Percentiles rank a stretch among this genome's conserved stretches.
Evolutionary conservation across 2,329 filamentous ascomycete species (phyloP).

Genomic region (Immersiporthe knoxdaviesiana): DNA sequence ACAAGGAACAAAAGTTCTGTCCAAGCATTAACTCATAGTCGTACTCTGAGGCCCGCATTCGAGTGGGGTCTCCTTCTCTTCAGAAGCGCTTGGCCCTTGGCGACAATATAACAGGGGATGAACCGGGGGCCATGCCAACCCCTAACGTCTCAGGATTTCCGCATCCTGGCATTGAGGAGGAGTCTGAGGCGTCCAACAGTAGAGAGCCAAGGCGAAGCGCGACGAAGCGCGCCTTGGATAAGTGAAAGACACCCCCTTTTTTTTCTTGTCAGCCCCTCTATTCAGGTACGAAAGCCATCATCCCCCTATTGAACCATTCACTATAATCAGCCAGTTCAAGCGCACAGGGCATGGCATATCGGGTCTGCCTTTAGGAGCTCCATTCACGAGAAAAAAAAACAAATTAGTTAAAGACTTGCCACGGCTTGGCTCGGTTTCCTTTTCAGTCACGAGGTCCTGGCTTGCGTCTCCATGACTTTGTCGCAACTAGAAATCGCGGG

Average conservation of each 20-base stretch:
- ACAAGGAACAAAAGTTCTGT: constrained; percentile 9
- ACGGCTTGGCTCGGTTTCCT: neutral
- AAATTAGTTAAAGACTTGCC: neutral
- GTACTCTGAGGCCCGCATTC: neutral
- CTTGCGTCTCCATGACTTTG: neutral
- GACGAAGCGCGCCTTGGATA: neutral
- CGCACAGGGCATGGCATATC: neutral
- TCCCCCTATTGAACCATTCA: neutral
- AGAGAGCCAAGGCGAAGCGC: neutral
- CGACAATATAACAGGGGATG: constrained; percentile 26
- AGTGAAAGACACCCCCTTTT: neutral
- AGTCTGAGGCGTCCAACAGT: neutral
- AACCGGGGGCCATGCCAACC: constrained; percentile 20
- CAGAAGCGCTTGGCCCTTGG: constrained; percentile 3
- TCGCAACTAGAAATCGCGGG: neutral
- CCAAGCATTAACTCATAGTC: constrained; percentile 19
- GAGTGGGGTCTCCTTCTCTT: constrained; percentile 11
- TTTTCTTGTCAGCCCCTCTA: neutral
- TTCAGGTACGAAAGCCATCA: neutral
- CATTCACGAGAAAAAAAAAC: neutral
- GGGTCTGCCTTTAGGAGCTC: neutral
- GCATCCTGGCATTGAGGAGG: neutral
- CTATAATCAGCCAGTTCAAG: neutral
- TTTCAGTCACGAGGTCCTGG: neutral
- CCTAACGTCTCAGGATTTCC: constrained; percentile 23